Evolutionary conservation across 331 rosid genomes (phyloP).

Genomic region (Malus hybrid): DNA sequence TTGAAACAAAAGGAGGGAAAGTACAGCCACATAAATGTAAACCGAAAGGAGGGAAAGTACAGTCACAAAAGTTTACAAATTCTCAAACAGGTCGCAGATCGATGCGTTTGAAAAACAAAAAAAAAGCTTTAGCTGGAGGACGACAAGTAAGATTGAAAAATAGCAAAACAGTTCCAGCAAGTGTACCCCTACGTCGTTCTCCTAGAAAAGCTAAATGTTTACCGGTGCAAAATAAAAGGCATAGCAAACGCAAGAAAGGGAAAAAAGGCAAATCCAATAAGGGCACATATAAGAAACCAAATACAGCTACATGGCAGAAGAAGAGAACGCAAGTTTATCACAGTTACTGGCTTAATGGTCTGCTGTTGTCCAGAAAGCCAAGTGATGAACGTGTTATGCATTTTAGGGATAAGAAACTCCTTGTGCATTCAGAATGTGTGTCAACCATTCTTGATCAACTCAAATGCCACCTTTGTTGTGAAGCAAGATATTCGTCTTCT

Average conservation of each 20-base stretch:
- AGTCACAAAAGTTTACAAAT: constrained; percentile 31
- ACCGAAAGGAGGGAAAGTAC: constrained; percentile 37
- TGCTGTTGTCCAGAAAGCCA: constrained; percentile 63
- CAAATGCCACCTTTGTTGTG: constrained; percentile 74
- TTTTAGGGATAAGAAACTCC: constrained; percentile 56
- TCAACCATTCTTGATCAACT: constrained; percentile 35
- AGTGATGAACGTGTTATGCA: constrained; percentile 60
- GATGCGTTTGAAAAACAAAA: constrained; percentile 38
- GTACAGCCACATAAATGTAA: constrained; percentile 33
- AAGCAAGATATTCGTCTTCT: constrained; percentile 34
- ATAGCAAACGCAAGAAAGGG: constrained; percentile 49
- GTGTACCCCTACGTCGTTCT: constrained; percentile 84
- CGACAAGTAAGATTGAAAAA: constrained; percentile 33
- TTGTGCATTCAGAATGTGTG: constrained; percentile 29
- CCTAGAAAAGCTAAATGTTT: constrained; percentile 67
- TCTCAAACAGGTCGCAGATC: constrained; percentile 37
- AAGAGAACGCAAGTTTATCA: constrained; percentile 41
- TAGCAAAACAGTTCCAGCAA: constrained; percentile 38
- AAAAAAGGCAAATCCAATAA: constrained; percentile 34
- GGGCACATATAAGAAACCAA: constrained; percentile 38
- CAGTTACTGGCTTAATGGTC: constrained; percentile 93
- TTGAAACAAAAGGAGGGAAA: constrained; percentile 40
- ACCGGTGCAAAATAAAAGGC: constrained; percentile 48
- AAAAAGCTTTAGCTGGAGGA: constrained; percentile 43
- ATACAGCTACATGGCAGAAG: constrained; percentile 31